Percentiles rank a stretch among this genome's conserved stretches.
phyloP scores from a whole-genome alignment of 345 rosid genomes.

The Melastoma malabathricum region DNA sequence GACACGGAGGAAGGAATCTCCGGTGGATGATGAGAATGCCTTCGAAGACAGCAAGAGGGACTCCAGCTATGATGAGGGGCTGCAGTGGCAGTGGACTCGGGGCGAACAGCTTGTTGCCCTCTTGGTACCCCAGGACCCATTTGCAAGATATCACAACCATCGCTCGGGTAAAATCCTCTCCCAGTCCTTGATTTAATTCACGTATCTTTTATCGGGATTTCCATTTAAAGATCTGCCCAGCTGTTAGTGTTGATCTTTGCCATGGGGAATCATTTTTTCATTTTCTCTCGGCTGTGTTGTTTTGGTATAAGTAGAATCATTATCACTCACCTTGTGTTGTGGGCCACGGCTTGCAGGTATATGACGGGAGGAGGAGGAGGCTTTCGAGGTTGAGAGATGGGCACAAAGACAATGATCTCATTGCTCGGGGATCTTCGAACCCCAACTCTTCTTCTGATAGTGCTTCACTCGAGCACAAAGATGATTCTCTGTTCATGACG shows the following conservation, averaged over 20 bases:
- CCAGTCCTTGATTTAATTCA: neutral
- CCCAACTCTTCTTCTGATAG: constrained; percentile 13
- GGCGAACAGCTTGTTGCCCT: constrained; percentile 36
- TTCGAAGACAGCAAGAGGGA: constrained; percentile 13
- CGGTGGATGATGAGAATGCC: constrained; percentile 29
- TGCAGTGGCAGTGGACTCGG: constrained; percentile 19
- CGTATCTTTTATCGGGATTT: no score
- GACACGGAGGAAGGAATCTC: constrained; percentile 21
- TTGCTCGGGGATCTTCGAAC: constrained; percentile 4
- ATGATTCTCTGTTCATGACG: no score
- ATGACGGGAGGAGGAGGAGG: constrained; percentile 60
- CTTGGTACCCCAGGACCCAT: constrained; percentile 83
- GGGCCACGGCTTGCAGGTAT: constrained; percentile 29
- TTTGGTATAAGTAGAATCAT: neutral
- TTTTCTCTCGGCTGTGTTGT: no score
- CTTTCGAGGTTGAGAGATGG: constrained; percentile 33
- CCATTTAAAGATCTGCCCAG: no score
- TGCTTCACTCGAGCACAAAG: constrained; percentile 26
- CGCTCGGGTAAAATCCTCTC: constrained; percentile 31
- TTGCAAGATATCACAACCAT: constrained; percentile 54
- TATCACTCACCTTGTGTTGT: neutral
- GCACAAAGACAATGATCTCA: constrained; percentile 22
- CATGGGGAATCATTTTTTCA: no score
- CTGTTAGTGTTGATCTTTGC: no score
- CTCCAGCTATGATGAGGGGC: constrained; percentile 16